Evolutionary conservation across 495 filamentous ascomycete species (phyloP), one percentile per base, ranked within the genome.

Genomic region (Massariosphaeria phaeospora): DNA sequence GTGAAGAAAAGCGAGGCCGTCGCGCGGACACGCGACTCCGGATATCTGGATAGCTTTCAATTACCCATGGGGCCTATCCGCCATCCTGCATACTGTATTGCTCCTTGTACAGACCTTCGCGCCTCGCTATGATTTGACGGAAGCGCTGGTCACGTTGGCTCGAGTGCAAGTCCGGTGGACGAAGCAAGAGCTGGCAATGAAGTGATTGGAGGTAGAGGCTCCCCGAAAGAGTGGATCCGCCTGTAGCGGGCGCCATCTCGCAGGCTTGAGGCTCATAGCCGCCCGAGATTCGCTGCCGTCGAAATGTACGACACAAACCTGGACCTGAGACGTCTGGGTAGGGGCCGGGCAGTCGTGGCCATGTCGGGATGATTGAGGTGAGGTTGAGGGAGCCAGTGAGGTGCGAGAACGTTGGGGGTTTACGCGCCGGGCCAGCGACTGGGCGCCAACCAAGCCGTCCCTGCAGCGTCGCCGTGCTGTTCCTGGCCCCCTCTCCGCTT

Each of bases 231-330:
- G 31, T 45, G 57, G 44, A 55, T 51, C 31, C 20, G 43, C 20
- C 40, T 30, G 9, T 59, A 43, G 55, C 52, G 61, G 55, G 61
- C 61, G 61, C 61, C 55, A 54, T 59, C 39, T 46, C 21, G 44
- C 47, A 48, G 45, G 9, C 36, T 47, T 56, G 61, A 41, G 51
- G 31, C 39, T 55, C 50, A 46, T 55, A 63, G 55, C 26, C 60
- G 61, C 55, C 61, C 45, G 43, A 33, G 46, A 63, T 63, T 59
- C 55, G 61, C 61, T 52, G 33, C 39, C 33, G 35, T 15, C 26
- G 21, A 48, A 36, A 55, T 55, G 50, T 29, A 35, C 43, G 38
- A 58, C 57, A 52, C 38, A 36, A 49, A 46, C 24, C 49, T 10
- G 42, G 30, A 52, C 52, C 50, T 42, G 61, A 63, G 55, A 59